Evolutionary conservation across 805 yeast species (phyloP).

Genomic region (Metschnikowia colocasiae): DNA sequence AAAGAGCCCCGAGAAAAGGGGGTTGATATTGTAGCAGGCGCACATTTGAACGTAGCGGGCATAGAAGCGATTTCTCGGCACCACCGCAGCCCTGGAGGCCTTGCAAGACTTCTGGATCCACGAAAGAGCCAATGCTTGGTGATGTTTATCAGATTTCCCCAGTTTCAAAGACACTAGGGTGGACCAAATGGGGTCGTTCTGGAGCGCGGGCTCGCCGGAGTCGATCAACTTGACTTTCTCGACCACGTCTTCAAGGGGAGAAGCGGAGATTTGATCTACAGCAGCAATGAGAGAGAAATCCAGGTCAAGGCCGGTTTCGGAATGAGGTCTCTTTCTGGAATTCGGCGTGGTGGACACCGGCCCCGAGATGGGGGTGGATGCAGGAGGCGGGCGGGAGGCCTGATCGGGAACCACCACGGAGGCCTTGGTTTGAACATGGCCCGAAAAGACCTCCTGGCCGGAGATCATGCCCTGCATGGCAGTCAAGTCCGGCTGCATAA

Average conservation of each 20-base stretch:
- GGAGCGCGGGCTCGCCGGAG: conserved; percentile 2
- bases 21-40: conserved; percentile 42
- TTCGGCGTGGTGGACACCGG: background rate
- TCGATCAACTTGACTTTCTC: conserved; percentile 13
- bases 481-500: conserved; percentile 2
- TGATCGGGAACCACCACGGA: background rate
- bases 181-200: conserved; percentile 9
- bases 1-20: conserved; percentile 73
- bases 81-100: conserved; percentile 38
- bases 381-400: background rate
- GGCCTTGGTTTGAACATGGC: background rate
- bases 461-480: conserved; percentile 4
- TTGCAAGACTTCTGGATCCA: conserved; percentile 74
- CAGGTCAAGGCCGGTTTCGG: conserved; percentile 8
- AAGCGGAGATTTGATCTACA: conserved; percentile 4
- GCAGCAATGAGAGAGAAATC: conserved; percentile 12
- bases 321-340: conserved; percentile 5
- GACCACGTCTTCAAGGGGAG: conserved; percentile 13
- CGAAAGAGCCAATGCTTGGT: conserved; percentile 77
- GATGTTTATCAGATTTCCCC: conserved; percentile 48
- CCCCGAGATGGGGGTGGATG: background rate
- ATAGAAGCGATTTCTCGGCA: conserved; percentile 41
- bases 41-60: conserved; percentile 40
- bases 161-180: conserved; percentile 7
- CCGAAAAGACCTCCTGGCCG: conserved; percentile 3